A percentile compares a stretch with the other conserved stretches of the same genome.
These are phyloP conservation scores for Nicotiana obtusifolia DNA, from an alignment of 257 asterid genomes.

Conservation along the genomic window DNA sequence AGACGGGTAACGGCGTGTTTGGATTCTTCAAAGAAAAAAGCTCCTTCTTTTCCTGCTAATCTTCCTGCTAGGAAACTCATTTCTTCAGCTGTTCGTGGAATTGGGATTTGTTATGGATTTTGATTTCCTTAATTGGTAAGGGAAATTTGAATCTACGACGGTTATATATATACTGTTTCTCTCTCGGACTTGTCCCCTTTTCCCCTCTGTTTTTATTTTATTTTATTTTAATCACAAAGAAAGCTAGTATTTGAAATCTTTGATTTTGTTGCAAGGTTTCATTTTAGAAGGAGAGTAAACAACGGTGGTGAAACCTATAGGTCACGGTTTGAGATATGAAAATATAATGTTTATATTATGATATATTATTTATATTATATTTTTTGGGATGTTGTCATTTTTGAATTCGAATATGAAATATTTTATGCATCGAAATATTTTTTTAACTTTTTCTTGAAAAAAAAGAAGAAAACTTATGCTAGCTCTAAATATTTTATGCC, in stretches of 20 bases:
- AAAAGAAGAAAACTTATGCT: too few species aligned
- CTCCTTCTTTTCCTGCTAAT: constrained; percentile 69
- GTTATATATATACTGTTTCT: neutral
- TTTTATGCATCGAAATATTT: too few species aligned
- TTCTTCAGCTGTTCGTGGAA: neutral
- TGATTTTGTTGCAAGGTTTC: neutral
- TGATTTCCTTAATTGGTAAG: neutral
- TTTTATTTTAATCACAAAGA: neutral
- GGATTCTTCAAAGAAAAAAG: constrained; percentile 87
- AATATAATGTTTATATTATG: too few species aligned
- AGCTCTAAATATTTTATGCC: too few species aligned
- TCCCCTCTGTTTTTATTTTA: neutral
- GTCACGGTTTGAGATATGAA: too few species aligned
- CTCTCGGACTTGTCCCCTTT: neutral
- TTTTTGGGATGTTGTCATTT: too few species aligned
- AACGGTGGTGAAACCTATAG: too few species aligned
- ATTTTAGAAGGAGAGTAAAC: too few species aligned
- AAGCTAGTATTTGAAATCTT: neutral
- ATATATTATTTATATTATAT: too few species aligned
- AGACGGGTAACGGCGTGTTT: constrained; percentile 64
- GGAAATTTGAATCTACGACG: neutral
- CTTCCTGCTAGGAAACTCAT: constrained; percentile 88
- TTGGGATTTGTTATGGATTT: neutral
- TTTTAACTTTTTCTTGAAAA: too few species aligned
- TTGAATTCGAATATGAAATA: too few species aligned